Base-by-base conservation (phyloP, 1,284 basidiomycete species). In the Xerocomus nothofagi region DNA sequence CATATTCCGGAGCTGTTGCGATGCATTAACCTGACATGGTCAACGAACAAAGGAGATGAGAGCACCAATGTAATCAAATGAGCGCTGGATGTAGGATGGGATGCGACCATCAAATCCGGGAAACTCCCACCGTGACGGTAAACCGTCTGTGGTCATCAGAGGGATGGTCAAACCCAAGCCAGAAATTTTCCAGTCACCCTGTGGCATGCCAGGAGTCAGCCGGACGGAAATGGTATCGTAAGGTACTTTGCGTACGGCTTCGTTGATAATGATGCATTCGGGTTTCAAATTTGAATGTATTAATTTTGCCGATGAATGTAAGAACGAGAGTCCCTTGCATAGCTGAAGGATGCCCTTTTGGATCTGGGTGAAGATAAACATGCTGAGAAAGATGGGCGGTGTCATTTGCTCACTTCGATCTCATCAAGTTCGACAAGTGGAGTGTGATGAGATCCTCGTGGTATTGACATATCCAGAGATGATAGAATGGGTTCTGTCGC, bases 141-240 rank as follows among this genome's bases (percentile, higher is more conserved):
- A 75, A 1, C 92, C 93, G 55, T 90, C 84, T 1, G 86, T 71
- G 27, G 78, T 74, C 30, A 81, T 72, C 3, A 98, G 74, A 2
- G 91, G 80, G 15, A 95, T 93, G 0, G 92, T 93, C 44, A 95
- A 76, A 6, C 90, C 91, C 37, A 98, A 80, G 0, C 94, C 95
- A 14, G 89, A 87, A 41, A 99, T 79, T 73, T 98, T 99, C 96
- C 96, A 99, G 69, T 99, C 96, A 31, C 97, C 96, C 91, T 97
- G 56, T 44, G 51, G 33, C 15, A 31, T n/a, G 39, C 34, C 26
- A 20, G 30, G 14, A 17, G 7, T 65, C 31, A 44, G 31, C 29
- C 29, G 18, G 8, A 42, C 4, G 41, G 27, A 45, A 36, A 41
- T 31, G 14, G 37, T 29, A 26, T 18, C 20, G 23, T 9, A 23